phyloP scores from a whole-genome alignment of 352 stramenopile species.

The Globisporangium barbulae region DNA sequence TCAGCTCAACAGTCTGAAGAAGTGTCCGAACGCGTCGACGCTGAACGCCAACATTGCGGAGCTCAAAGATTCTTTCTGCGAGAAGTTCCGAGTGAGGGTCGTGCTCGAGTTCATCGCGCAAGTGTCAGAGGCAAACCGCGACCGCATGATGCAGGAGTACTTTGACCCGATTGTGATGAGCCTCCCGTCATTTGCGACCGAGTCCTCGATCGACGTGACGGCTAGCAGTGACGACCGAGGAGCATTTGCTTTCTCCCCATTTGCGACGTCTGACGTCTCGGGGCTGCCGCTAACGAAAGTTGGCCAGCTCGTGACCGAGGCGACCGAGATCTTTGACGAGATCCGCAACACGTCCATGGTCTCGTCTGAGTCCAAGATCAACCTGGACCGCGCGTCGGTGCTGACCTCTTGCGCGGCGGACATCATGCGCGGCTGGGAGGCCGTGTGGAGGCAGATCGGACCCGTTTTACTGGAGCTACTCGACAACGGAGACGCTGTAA shows the following conservation, averaged over 20 bases:
- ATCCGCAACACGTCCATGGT: constrained; percentile 65
- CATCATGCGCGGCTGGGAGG: constrained; percentile 44
- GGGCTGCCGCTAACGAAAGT: constrained; percentile 32
- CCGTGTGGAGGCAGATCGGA: constrained; percentile 52
- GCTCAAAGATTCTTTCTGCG: constrained; percentile 64
- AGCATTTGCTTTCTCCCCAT: not conserved
- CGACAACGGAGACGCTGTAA: constrained; percentile 17
- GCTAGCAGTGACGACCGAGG: constrained; percentile 3
- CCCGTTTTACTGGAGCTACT: constrained; percentile 47
- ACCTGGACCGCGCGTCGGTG: constrained; percentile 42
- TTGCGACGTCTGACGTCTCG: not conserved
- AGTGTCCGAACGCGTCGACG: constrained; percentile 55
- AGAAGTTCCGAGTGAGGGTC: constrained; percentile 57
- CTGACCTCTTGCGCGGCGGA: constrained; percentile 44
- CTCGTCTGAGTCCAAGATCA: constrained; percentile 68
- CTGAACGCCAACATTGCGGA: constrained; percentile 66
- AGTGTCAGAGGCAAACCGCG: constrained; percentile 28
- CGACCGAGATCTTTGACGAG: constrained; percentile 45
- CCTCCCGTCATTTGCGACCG: constrained; percentile 32
- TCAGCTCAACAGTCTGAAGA: constrained; percentile 61
- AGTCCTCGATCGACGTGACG: constrained; percentile 19
- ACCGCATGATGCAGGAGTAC: constrained; percentile 56
- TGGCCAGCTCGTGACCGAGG: constrained; percentile 42
- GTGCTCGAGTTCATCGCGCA: constrained; percentile 55
- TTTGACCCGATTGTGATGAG: constrained; percentile 47